phyloP scores from a whole-genome alignment of 2,329 filamentous ascomycete genomes.

The Berkeleyomyces basicola region DNA sequence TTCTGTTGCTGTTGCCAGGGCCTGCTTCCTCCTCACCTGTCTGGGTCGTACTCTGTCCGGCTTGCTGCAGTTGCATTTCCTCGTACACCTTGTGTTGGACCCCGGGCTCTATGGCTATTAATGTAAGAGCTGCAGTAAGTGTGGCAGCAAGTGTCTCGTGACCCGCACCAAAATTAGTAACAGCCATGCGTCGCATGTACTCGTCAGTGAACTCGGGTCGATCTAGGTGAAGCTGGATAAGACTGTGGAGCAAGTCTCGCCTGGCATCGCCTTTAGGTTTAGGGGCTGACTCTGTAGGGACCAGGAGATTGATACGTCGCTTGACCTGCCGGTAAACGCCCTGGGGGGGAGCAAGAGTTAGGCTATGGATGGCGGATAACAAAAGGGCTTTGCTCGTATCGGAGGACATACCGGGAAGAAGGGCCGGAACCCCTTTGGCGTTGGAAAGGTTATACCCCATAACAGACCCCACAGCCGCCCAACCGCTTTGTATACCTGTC shows the following conservation, averaged over 20 bases:
- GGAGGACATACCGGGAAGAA: conserved; percentile 31
- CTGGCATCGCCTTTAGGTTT: conserved; percentile 19
- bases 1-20: neutral
- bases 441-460: conserved; percentile 31
- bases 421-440: conserved; percentile 26
- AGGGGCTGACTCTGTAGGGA: conserved; percentile 16
- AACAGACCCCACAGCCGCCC: conserved; percentile 26
- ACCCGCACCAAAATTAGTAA: conserved; percentile 39
- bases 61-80: conserved; percentile 16
- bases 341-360: neutral
- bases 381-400: neutral
- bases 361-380: neutral
- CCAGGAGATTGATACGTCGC: conserved; percentile 7
- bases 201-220: conserved; percentile 30
- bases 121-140: conserved; percentile 30
- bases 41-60: neutral
- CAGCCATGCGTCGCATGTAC: conserved; percentile 34
- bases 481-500: conserved; percentile 21
- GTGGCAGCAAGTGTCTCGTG: conserved; percentile 39
- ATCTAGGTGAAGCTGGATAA: conserved; percentile 29
- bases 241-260: conserved; percentile 28
- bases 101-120: conserved; percentile 26
- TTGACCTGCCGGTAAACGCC: conserved; percentile 14
- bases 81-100: conserved; percentile 21
- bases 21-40: neutral